Conservation (phyloP, 495 filamentous ascomycete species). For the Penicillium roqueforti region DNA sequence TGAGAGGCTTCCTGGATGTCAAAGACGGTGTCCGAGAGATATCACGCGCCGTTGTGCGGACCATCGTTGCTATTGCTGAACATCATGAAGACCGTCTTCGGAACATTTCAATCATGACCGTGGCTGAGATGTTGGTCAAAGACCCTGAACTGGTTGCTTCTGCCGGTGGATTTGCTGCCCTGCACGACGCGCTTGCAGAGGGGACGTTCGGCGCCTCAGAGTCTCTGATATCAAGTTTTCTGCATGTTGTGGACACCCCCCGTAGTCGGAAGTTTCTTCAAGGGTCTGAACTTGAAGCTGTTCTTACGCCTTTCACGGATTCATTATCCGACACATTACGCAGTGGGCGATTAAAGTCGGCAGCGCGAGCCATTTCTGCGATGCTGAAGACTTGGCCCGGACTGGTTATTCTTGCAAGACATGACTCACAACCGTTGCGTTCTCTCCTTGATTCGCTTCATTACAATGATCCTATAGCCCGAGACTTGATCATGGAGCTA, state of each 20-base stretch:
- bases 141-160: conserved; percentile 73
- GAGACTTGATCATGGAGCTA: conserved; percentile 74
- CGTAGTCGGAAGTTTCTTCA: conserved; percentile 72
- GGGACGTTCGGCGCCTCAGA: conserved; percentile 90
- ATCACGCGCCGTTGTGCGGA: conserved; percentile 77
- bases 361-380: conserved; percentile 78
- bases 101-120: conserved; percentile 84
- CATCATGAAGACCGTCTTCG: conserved; percentile 81
- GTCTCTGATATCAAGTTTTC: conserved; percentile 74
- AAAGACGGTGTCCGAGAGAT: conserved; percentile 89
- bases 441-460: conserved; percentile 79
- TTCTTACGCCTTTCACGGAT: conserved; percentile 88
- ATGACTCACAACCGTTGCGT: conserved; percentile 73
- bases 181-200: conserved; percentile 83
- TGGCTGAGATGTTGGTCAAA: conserved; percentile 85
- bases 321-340: conserved; percentile 59
- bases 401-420: conserved; percentile 78
- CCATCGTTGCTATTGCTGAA: conserved; percentile 86
- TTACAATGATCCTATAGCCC: conserved; percentile 59
- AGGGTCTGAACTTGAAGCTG: conserved; percentile 74
- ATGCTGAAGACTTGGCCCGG: conserved; percentile 91
- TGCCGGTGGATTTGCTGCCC: conserved; percentile 73
- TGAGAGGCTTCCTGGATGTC: conserved; percentile 91
- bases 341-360: conserved; percentile 76
- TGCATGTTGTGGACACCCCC: conserved; percentile 84